phyloP scores from a whole-genome alignment of 2,329 filamentous ascomycete species.

The Metarhizium robertsii region DNA sequence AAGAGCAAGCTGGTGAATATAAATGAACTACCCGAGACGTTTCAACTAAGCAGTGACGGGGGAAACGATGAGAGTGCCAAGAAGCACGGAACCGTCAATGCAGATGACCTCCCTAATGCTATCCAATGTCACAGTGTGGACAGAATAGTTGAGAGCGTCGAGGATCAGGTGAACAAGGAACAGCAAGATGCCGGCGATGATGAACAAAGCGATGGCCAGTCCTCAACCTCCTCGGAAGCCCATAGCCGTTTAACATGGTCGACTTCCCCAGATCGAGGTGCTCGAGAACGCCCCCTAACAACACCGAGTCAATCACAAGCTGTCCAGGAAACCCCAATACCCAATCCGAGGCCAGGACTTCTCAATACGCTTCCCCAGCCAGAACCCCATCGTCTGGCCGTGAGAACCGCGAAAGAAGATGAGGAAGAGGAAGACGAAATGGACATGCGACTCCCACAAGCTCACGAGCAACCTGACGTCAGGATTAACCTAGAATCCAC shows the following conservation, averaged over 20 bases:
- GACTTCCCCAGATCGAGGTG: not conserved
- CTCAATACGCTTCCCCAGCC: not conserved
- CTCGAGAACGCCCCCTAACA: not conserved
- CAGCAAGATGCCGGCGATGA: not conserved
- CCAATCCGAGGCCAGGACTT: not conserved
- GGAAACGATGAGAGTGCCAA: not conserved
- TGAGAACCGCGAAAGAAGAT: not conserved
- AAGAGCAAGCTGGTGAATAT: not conserved
- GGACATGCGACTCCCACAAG: conserved; percentile 25
- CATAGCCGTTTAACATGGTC: not conserved
- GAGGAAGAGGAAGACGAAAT: conserved; percentile 24
- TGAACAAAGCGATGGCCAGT: conserved; percentile 5
- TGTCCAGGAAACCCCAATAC: conserved; percentile 15
- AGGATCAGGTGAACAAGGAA: not conserved
- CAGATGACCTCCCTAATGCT: not conserved
- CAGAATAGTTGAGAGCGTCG: not conserved
- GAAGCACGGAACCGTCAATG: not conserved
- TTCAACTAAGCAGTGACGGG: too few relatives aligned
- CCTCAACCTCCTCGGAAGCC: not conserved
- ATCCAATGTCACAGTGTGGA: not conserved
- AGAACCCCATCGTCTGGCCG: not conserved
- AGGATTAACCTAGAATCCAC: conserved; percentile 18
- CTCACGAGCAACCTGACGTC: conserved; percentile 9
- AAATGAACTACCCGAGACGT: not conserved
- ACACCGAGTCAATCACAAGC: conserved; percentile 10